Evolutionary conservation across 75 land plant genomes (phyloP).

Genomic region (Sequoiadendron giganteum): DNA sequence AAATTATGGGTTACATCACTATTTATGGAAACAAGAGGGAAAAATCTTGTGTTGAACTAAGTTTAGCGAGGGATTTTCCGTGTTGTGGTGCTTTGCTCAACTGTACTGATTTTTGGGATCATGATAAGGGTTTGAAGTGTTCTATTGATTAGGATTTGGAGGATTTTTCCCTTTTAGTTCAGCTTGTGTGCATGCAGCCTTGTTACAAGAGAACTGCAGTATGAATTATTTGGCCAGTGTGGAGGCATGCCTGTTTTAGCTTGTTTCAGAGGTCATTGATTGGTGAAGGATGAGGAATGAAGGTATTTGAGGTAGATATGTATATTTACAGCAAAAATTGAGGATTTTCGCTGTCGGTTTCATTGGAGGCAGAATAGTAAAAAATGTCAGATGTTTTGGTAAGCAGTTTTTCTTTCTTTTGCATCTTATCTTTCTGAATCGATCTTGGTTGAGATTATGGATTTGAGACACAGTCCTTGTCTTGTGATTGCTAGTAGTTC

Average conservation of each 20-base stretch:
- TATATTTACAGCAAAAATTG: neutral
- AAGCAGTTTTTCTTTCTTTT: neutral
- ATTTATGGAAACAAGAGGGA: neutral
- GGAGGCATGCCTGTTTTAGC: neutral
- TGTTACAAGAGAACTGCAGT: neutral
- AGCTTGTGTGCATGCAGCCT: neutral
- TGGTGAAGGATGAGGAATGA: neutral
- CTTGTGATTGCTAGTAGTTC: neutral
- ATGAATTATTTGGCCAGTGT: constrained; percentile 5
- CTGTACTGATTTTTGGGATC: neutral
- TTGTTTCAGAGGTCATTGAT: neutral
- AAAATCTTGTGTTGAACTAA: neutral
- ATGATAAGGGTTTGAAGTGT: neutral
- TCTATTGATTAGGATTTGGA: neutral
- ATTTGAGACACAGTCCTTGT: neutral
- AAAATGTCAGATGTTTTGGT: neutral
- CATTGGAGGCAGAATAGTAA: neutral
- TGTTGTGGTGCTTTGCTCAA: neutral
- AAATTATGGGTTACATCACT: neutral
- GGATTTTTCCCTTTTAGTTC: neutral
- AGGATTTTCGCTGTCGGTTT: neutral
- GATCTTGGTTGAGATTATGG: neutral
- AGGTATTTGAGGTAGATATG: neutral
- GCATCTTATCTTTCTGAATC: neutral
- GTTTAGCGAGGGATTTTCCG: neutral